Evolutionary conservation across 768 basidiomycete species (phyloP).

Genomic region (Infundibulicybe gibba): DNA sequence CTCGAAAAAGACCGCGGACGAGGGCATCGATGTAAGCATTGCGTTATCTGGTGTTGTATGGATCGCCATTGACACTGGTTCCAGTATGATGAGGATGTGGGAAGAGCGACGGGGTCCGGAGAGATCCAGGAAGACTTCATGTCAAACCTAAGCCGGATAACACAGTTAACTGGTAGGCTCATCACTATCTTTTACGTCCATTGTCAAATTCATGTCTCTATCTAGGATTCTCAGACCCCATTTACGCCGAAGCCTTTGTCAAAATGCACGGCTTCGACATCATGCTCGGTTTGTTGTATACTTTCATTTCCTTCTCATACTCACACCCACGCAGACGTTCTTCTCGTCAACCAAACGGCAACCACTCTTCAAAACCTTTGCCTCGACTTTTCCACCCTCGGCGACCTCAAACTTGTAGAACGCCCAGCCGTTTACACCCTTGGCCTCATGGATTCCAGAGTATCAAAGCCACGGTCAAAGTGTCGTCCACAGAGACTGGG

Average conservation of each 20-base stretch:
- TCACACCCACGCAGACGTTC: slow-evolving; percentile 58
- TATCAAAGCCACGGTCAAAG: slow-evolving; percentile 98
- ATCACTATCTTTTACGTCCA: not conserved
- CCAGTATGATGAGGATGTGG: slow-evolving; percentile 87
- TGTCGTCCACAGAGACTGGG: slow-evolving; percentile 97
- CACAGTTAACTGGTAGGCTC: slow-evolving; percentile 83
- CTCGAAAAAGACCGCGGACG: slow-evolving; percentile 84
- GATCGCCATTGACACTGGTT: slow-evolving; percentile 1
- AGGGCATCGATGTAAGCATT: slow-evolving; percentile 63
- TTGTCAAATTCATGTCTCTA: not conserved
- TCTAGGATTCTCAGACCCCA: slow-evolving; percentile 93
- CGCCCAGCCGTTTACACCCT: slow-evolving; percentile 92
- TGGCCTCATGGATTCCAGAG: slow-evolving; percentile 95
- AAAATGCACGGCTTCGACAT: slow-evolving; percentile 99
- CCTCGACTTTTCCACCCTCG: slow-evolving; percentile 95
- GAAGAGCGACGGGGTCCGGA: slow-evolving; percentile 80
- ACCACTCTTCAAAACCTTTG: slow-evolving; percentile 96
- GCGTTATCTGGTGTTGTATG: not conserved
- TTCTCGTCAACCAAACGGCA: slow-evolving; percentile 93
- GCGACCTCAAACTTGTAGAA: slow-evolving; percentile 96
- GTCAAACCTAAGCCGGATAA: slow-evolving; percentile 89
- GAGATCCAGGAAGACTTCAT: slow-evolving; percentile 91
- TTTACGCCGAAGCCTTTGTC: slow-evolving; percentile 97
- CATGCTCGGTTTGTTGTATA: slow-evolving; percentile 60
- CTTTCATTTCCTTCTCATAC: not conserved